These are phyloP conservation scores for Pestalotiopsis fici DNA, from an alignment of 2,329 filamentous ascomycete species.

Conservation along the genomic window DNA sequence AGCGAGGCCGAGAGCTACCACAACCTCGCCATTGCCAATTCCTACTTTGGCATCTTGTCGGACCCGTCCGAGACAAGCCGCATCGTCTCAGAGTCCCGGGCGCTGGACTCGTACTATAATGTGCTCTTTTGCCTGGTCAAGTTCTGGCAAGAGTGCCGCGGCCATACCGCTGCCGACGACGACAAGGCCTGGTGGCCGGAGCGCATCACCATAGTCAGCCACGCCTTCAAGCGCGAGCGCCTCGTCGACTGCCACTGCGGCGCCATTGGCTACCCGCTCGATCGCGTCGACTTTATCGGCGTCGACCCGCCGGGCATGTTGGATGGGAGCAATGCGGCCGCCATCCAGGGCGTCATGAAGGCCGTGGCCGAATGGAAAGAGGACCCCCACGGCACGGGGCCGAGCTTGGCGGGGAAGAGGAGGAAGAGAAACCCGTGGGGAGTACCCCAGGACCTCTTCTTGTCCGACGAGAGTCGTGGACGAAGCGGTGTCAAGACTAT, in stretches of 20 bases:
- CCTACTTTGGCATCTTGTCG: slow-evolving; percentile 43
- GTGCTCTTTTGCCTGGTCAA: slow-evolving; percentile 70
- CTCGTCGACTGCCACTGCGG: slow-evolving; percentile 65
- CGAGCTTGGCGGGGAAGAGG: slow-evolving; percentile 48
- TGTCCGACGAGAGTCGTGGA: slow-evolving; percentile 28
- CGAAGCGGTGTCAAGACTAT: slow-evolving; percentile 39
- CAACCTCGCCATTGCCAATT: slow-evolving; percentile 48
- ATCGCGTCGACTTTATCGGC: slow-evolving; percentile 55
- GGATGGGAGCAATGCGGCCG: slow-evolving; percentile 35
- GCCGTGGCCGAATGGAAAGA: slow-evolving; percentile 49
- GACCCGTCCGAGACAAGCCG: slow-evolving; percentile 22
- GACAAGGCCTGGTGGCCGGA: too few relatives aligned
- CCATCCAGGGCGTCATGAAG: slow-evolving; percentile 41
- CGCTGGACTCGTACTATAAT: slow-evolving; percentile 86
- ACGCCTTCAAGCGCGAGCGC: slow-evolving; percentile 67
- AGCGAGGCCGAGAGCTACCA: slow-evolving; percentile 68
- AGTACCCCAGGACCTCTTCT: slow-evolving; percentile 45
- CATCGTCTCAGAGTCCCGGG: slow-evolving; percentile 66
- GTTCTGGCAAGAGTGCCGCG: slow-evolving; percentile 52
- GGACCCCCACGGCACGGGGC: slow-evolving; percentile 53
- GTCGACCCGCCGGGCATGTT: slow-evolving; percentile 61
- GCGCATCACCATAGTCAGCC: slow-evolving; percentile 64
- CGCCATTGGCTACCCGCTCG: slow-evolving; percentile 57
- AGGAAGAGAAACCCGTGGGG: slow-evolving; percentile 50
- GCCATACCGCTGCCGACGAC: too few relatives aligned